phyloP scores from a whole-genome alignment of 2,329 filamentous ascomycete species.

The Fusarium tuaranense region DNA sequence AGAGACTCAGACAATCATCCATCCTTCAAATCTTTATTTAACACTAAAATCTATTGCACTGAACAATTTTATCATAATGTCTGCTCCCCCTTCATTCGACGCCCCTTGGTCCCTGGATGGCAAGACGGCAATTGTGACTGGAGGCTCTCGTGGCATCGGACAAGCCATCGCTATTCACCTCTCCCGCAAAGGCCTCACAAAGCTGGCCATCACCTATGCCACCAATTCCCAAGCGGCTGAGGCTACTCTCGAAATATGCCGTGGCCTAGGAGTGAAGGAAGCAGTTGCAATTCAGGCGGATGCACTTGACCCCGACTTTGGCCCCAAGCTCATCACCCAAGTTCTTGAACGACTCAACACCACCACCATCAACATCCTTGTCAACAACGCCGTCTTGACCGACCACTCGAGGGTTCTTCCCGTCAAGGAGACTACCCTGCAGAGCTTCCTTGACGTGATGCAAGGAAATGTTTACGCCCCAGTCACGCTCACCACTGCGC shows the following conservation, averaged over 20 bases:
- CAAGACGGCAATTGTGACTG: constrained; percentile 17
- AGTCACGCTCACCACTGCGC: background rate
- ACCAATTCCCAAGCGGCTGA: background rate
- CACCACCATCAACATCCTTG: background rate
- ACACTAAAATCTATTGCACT: background rate
- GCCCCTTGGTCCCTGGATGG: background rate
- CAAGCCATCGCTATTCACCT: constrained; percentile 14
- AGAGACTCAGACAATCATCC: background rate
- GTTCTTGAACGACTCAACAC: background rate
- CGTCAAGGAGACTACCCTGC: background rate
- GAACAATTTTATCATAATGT: background rate
- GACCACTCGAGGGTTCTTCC: background rate
- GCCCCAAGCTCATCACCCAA: background rate
- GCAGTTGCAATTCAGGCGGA: background rate
- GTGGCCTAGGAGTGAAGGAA: background rate
- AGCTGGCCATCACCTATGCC: constrained; percentile 3
- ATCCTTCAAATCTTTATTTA: too few species aligned
- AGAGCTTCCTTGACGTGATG: background rate
- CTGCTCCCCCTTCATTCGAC: background rate
- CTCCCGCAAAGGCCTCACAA: constrained; percentile 8
- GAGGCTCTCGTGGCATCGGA: constrained; percentile 13
- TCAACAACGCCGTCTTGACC: background rate
- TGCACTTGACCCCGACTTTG: background rate
- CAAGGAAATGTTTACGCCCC: background rate
- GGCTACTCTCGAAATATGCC: background rate